Percentiles rank a stretch among this genome's conserved stretches.
Conservation (phyloP, 371 early-diverging fungal genomes). For the Mucor circinelloides region DNA sequence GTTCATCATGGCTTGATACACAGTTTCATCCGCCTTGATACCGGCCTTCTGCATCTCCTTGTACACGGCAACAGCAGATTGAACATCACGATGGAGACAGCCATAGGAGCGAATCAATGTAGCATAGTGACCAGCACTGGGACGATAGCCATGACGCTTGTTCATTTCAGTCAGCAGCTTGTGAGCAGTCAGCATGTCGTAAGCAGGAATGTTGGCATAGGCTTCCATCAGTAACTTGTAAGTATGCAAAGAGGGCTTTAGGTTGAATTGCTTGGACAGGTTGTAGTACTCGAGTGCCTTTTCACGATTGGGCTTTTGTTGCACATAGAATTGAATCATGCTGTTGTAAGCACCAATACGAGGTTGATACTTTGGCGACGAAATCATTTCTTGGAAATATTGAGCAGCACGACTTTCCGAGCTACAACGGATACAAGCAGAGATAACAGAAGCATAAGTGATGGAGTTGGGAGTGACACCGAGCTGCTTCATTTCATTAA, state of each 20-base stretch:
- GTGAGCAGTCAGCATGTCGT: constrained; percentile 61
- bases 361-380: constrained; percentile 58
- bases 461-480: constrained; percentile 58
- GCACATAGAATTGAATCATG: constrained; percentile 68
- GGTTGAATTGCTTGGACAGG: constrained; percentile 37
- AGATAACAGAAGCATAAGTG: constrained; percentile 64
- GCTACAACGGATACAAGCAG: constrained; percentile 59
- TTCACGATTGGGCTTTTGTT: constrained; percentile 56
- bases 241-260: constrained; percentile 59
- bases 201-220: constrained; percentile 62
- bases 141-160: constrained; percentile 43
- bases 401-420: constrained; percentile 53
- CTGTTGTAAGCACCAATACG: constrained; percentile 62
- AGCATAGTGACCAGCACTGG: constrained; percentile 57
- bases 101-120: constrained; percentile 65
- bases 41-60: constrained; percentile 49
- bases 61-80: constrained; percentile 54
- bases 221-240: constrained; percentile 62
- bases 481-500: constrained; percentile 57
- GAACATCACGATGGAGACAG: constrained; percentile 56
- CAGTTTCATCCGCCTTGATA: constrained; percentile 51
- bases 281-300: constrained; percentile 59
- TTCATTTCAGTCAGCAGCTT: constrained; percentile 52
- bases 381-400: constrained; percentile 56
- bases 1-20: constrained; percentile 61